Conservation (phyloP, 2,329 filamentous ascomycete species). For the Penicillium thymicola region DNA sequence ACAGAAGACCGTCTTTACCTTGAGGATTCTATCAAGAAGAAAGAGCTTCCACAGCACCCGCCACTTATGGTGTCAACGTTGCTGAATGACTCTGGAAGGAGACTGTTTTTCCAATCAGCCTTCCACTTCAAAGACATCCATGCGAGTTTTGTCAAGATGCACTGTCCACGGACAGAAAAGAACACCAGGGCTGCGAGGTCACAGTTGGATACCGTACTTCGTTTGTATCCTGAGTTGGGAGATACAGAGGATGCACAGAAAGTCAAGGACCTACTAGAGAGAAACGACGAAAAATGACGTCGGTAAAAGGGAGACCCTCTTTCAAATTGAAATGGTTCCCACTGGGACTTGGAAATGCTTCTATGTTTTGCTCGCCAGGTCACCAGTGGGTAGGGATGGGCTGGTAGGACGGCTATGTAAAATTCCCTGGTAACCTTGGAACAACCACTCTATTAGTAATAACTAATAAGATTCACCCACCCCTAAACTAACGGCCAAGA, state of each 20-base stretch:
- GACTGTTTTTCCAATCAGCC: constrained; percentile 17
- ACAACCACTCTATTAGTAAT: too few species aligned
- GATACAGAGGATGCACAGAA: background rate
- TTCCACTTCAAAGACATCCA: constrained; percentile 12
- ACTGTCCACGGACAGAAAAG: constrained; percentile 12
- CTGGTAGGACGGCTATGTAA: too few species aligned
- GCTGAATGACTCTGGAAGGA: constrained; percentile 9
- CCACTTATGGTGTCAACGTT: constrained; percentile 6
- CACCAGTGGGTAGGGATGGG: too few species aligned
- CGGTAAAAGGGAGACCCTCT: too few species aligned
- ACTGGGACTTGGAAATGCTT: too few species aligned
- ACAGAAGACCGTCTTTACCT: constrained; percentile 7
- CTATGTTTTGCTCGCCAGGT: too few species aligned
- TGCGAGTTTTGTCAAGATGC: constrained; percentile 12
- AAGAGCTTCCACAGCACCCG: constrained; percentile 3
- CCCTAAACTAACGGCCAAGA: too few species aligned
- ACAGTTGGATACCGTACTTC: constrained; percentile 15
- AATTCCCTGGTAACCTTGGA: too few species aligned
- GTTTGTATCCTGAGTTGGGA: constrained; percentile 10
- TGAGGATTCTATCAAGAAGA: constrained; percentile 3
- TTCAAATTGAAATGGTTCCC: too few species aligned
- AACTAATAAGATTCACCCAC: too few species aligned
- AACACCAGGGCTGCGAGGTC: constrained; percentile 10
- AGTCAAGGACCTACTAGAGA: too few species aligned
- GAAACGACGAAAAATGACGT: too few species aligned